A percentile compares a stretch with the other conserved stretches of the same genome.
phyloP scores from a whole-genome alignment of 768 basidiomycete genomes.

The Lactarius indigo region DNA sequence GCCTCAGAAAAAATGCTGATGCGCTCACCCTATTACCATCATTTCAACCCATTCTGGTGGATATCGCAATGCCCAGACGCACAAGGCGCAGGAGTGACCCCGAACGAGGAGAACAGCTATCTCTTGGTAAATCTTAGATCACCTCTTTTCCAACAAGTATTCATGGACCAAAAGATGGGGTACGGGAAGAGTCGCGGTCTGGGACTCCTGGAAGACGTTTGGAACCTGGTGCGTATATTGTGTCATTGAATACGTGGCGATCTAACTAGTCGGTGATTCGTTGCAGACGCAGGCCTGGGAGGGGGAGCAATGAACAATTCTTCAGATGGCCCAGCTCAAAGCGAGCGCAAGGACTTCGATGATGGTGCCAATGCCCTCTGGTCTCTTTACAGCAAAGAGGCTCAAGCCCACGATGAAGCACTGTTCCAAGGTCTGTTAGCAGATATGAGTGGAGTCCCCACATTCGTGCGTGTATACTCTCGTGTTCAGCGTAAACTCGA shows the following conservation, averaged over 20 bases:
- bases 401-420: neutral
- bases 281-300: neutral
- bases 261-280: neutral
- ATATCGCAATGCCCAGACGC: no score
- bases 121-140: no score
- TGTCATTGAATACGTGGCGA: neutral
- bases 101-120: no score
- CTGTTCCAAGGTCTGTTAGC: neutral
- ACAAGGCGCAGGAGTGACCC: no score
- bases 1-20: no score
- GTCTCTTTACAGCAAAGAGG: neutral
- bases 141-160: no score
- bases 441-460: neutral
- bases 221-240: neutral
- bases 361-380: neutral
- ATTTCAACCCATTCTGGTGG: no score
- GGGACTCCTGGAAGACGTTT: neutral
- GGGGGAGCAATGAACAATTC: neutral
- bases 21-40: no score
- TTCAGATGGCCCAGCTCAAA: neutral
- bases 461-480: neutral
- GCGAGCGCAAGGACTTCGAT: neutral
- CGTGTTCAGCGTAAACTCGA: neutral
- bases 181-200: neutral
- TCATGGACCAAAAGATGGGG: no score